Base-by-base conservation (phyloP, 208 protist genomes). In the Wallacemonas sp. region DNA sequence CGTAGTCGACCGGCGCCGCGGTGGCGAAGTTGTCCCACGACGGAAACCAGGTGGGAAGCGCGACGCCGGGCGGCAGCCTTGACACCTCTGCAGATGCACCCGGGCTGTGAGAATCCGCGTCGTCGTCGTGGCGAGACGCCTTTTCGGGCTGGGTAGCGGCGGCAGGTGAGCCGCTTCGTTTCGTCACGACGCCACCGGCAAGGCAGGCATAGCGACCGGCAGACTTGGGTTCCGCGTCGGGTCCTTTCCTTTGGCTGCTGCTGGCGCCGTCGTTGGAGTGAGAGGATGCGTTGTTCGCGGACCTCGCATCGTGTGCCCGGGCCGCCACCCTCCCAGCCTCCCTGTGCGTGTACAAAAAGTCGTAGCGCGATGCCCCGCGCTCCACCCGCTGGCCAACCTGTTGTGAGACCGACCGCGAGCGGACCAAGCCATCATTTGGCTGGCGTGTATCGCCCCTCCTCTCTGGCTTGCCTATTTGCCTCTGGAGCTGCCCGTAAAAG, bases 391-490 rank as follows among this genome's bases (percentile, higher is more conserved):
- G 6, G 10, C 17, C 41, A 24, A 21, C 19, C 19, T 38, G 50
- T n/a, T 57, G 50, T 8, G 50, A 57, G 30, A 57, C 50, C 4
- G 50, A 57, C 13, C 50, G 50, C 5, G 50, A 57, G n/a, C 50
- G 26, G 13, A 57, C 50, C 29, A 57, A 27, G 26, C 50, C 50
- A 34, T 57, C 50, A 19, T 57, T 6, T 57, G 12, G 26, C 30
- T 10, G 50, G 5, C 42, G 42, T 48, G 9, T 9, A 48, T 9
- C 42, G 6, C 19, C 19, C 30, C 45, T 12, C 24, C 5, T 30
- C 24, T 17, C 45, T 17, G 22, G 45, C 6, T 53, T 19, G 45
- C 17, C 38, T 32, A 34, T 24, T 4, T 57, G 26, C 30, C 38
- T n/a, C 50, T 57, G 50, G 30, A 57, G 50, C 21, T 9, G 9